A percentile compares a stretch with the other conserved stretches of the same genome.
Evolutionary conservation across 2,329 filamentous ascomycete species (phyloP).

Genomic region (Neofusicoccum ribis): DNA sequence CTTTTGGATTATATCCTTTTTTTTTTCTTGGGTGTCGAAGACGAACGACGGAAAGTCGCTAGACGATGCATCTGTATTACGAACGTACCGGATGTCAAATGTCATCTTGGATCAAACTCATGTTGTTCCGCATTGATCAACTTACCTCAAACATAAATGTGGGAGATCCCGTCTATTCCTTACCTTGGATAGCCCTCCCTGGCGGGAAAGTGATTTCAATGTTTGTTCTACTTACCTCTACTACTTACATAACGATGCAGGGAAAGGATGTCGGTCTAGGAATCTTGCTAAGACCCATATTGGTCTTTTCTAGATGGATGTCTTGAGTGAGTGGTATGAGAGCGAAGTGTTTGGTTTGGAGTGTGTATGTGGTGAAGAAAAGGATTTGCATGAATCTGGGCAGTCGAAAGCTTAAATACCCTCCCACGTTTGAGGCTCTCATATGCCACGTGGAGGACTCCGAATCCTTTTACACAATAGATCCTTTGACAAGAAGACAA

Average conservation of each 20-base stretch:
- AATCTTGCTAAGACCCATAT: not conserved
- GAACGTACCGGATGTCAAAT: not conserved
- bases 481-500: not conserved
- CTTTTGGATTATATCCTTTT: not conserved
- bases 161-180: not conserved
- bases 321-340: not conserved
- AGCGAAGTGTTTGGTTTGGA: not conserved
- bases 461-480: not conserved
- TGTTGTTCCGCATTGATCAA: not conserved
- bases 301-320: too few relatives aligned
- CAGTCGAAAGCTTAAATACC: not conserved
- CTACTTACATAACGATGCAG: not conserved
- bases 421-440: not conserved
- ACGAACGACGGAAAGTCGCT: not conserved
- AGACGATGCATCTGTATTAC: not conserved
- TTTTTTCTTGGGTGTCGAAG: not conserved
- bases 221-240: not conserved
- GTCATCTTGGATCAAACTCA: not conserved
- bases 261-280: not conserved
- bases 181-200: not conserved
- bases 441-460: not conserved
- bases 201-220: too few relatives aligned
- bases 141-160: not conserved
- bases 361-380: not conserved
- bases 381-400: not conserved